Conservation (phyloP, 768 basidiomycete genomes). For the Calocera viscosa region DNA sequence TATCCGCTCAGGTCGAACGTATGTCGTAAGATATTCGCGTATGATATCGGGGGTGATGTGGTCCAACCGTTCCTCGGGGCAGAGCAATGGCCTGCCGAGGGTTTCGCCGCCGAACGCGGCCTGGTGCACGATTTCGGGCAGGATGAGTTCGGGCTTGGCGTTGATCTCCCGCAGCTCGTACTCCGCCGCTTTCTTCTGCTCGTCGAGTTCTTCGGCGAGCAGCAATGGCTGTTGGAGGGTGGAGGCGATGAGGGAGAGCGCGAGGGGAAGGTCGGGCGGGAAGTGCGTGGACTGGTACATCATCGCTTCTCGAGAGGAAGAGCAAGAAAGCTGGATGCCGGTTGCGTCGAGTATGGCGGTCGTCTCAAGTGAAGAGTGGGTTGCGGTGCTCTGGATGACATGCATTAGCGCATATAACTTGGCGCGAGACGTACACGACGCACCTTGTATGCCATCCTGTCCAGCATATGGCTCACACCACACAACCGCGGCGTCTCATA, state of each 20-base stretch:
- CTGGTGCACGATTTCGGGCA: constrained; percentile 79
- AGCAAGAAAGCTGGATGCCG: constrained; percentile 84
- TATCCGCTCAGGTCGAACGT: constrained; percentile 91
- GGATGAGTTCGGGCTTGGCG: constrained; percentile 81
- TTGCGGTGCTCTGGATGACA: constrained; percentile 52
- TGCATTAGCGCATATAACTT: background rate
- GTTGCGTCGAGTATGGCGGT: constrained; percentile 63
- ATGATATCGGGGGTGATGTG: constrained; percentile 50
- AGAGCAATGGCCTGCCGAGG: constrained; percentile 82
- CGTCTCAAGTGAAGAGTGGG: constrained; percentile 66
- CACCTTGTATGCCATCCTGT: constrained; percentile 96
- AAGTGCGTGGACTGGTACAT: constrained; percentile 98
- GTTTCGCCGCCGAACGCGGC: constrained; percentile 69
- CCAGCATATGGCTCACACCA: constrained; percentile 84
- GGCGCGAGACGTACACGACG: constrained; percentile 14
- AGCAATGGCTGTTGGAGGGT: constrained; percentile 73
- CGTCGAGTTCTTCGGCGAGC: constrained; percentile 61
- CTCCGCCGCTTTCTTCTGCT: constrained; percentile 71
- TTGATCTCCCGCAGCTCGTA: constrained; percentile 85
- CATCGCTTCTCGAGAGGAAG: constrained; percentile 83
- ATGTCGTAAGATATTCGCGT: constrained; percentile 52
- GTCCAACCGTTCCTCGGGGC: constrained; percentile 71
- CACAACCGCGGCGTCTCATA: constrained; percentile 63
- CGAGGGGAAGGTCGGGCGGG: constrained; percentile 64
- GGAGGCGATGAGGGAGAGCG: constrained; percentile 81